phyloP scores from a whole-genome alignment of 108 stramenopile species.

The Poteriospumella lacustris region DNA sequence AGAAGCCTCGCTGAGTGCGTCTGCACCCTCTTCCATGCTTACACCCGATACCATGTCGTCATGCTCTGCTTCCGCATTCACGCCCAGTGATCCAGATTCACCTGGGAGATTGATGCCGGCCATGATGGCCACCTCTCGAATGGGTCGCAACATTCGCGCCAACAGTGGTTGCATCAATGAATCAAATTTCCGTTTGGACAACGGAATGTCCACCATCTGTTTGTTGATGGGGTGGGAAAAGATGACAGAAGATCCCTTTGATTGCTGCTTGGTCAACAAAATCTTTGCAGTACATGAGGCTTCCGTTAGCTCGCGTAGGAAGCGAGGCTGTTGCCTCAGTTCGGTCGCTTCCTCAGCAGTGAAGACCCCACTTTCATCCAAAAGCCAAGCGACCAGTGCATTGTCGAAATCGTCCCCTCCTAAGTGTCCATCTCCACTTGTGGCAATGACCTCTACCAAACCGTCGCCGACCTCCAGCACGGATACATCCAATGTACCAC shows the following conservation, averaged over 20 bases:
- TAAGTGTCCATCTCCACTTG: conserved; percentile 72
- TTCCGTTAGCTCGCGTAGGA: conserved; percentile 35
- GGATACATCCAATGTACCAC: conserved; percentile 88
- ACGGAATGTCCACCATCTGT: conserved; percentile 37
- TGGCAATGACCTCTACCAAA: conserved; percentile 77
- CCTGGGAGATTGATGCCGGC: conserved; percentile 23
- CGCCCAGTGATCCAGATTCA: neutral
- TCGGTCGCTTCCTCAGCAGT: conserved; percentile 10
- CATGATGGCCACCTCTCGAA: conserved; percentile 22
- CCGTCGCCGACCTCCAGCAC: conserved; percentile 75
- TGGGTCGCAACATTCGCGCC: conserved; percentile 22
- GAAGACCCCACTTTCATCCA: conserved; percentile 27
- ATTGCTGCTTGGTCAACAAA: conserved; percentile 13
- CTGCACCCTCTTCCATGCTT: no score
- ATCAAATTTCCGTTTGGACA: conserved; percentile 32
- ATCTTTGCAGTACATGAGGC: conserved; percentile 36
- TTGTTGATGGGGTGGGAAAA: no score
- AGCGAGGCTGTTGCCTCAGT: conserved; percentile 5
- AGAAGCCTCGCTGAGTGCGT: no score
- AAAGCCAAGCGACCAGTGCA: conserved; percentile 63
- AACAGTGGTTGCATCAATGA: conserved; percentile 19
- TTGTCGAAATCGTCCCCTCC: conserved; percentile 86
- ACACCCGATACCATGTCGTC: no score
- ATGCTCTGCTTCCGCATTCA: no score
- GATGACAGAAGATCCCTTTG: no score